These are phyloP conservation scores for Moesziomyces parantarcticus DNA, from an alignment of 1,284 basidiomycete genomes.

Conservation along the genomic window DNA sequence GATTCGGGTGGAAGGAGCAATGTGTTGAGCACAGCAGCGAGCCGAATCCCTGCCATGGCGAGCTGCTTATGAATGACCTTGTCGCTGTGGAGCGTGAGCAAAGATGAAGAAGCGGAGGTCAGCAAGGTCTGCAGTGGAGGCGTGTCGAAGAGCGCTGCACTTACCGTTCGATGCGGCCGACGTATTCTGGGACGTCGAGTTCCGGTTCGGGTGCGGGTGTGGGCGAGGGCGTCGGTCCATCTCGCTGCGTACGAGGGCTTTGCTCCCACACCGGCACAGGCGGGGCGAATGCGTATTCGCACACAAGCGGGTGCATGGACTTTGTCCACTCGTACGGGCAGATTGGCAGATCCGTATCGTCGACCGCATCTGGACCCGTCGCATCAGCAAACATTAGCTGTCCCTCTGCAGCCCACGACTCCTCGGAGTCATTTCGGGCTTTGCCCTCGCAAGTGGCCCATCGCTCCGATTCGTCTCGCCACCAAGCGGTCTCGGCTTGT, in stretches of 20 bases:
- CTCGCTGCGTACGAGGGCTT: slow-evolving; percentile 1
- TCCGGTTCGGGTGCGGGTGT: slow-evolving; percentile 71
- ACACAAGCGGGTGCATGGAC: slow-evolving; percentile 57
- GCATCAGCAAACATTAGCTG: slow-evolving; percentile 24
- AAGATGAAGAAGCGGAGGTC: not conserved
- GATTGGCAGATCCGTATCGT: slow-evolving; percentile 70
- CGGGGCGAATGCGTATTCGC: slow-evolving; percentile 75
- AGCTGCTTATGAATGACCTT: slow-evolving; percentile 83
- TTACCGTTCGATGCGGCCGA: slow-evolving; percentile 70
- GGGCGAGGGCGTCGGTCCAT: slow-evolving; percentile 4
- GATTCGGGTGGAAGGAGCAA: slow-evolving; percentile 38
- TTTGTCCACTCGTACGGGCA: slow-evolving; percentile 75
- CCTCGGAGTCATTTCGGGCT: not conserved
- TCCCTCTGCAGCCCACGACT: slow-evolving; percentile 5
- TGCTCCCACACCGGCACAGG: slow-evolving; percentile 67
- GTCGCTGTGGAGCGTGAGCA: slow-evolving; percentile 65
- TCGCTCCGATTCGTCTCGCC: slow-evolving; percentile 27
- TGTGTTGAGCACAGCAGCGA: slow-evolving; percentile 82
- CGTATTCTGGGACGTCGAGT: slow-evolving; percentile 85
- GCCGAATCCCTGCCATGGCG: slow-evolving; percentile 81
- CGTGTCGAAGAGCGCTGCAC: not conserved
- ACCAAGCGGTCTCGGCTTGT: slow-evolving; percentile 31
- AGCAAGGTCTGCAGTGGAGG: not conserved
- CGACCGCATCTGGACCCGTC: slow-evolving; percentile 33
- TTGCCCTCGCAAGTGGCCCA: slow-evolving; percentile 61